Percentiles rank a stretch among this genome's conserved stretches.
phyloP scores from a whole-genome alignment of 1,284 basidiomycete species.

The Cystobasidiaceae sp. region DNA sequence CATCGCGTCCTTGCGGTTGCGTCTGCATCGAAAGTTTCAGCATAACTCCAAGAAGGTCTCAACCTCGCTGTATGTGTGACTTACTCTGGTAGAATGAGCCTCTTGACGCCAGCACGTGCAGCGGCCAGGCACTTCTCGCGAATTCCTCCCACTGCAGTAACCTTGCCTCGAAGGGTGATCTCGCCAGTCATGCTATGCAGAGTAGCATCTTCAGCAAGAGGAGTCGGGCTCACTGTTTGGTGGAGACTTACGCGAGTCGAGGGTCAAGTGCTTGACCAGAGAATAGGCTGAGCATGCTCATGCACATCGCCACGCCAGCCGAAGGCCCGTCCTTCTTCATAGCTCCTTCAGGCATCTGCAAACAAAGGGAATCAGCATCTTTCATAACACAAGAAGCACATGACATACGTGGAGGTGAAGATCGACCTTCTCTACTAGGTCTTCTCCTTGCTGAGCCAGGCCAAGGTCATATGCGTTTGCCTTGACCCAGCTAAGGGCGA shows the following conservation, averaged over 20 bases:
- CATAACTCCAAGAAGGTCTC: not conserved
- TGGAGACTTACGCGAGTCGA: constrained; percentile 3
- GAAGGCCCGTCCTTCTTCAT: constrained; percentile 88
- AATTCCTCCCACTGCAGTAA: constrained; percentile 76
- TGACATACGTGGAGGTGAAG: constrained; percentile 62
- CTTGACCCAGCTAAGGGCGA: constrained; percentile 66
- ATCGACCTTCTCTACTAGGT: constrained; percentile 71
- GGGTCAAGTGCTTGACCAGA: not conserved
- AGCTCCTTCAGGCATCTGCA: constrained; percentile 55
- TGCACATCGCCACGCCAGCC: constrained; percentile 83
- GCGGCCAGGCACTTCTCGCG: constrained; percentile 76
- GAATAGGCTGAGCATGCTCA: constrained; percentile 58
- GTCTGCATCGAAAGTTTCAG: not conserved
- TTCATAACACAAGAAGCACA: constrained; percentile 46
- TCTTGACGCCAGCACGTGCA: constrained; percentile 71
- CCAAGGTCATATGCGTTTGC: constrained; percentile 73
- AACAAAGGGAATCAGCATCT: not conserved
- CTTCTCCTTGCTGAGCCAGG: constrained; percentile 63
- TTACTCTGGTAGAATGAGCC: constrained; percentile 55
- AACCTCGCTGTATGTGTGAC: not conserved
- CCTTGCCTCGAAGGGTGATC: constrained; percentile 57
- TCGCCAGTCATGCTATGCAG: constrained; percentile 65
- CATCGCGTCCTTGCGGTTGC: constrained; percentile 74
- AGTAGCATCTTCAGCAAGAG: too few species aligned
- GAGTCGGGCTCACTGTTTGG: too few species aligned